A percentile compares a stretch with the other conserved stretches of the same genome.
Conservation (phyloP, 495 filamentous ascomycete species). For the Evernia prunastri region DNA sequence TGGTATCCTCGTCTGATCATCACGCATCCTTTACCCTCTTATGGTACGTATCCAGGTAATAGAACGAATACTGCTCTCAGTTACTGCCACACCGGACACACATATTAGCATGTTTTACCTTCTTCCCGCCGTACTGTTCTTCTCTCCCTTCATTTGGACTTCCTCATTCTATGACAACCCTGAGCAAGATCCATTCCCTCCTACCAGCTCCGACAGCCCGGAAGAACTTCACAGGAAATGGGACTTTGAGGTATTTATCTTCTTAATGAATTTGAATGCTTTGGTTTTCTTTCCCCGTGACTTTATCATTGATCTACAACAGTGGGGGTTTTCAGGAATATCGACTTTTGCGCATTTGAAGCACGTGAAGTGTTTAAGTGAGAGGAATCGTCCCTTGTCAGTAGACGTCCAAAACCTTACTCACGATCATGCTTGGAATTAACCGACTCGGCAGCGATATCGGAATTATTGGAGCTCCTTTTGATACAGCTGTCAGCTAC, state of each 20-base stretch:
- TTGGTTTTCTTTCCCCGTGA: not conserved
- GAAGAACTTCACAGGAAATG: constrained; percentile 48
- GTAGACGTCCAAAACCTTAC: not conserved
- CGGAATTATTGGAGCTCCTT: constrained; percentile 73
- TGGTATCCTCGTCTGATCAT: not conserved
- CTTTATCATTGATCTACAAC: constrained; percentile 6
- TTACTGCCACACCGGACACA: not conserved
- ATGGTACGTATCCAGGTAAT: not conserved
- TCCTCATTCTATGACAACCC: constrained; percentile 27
- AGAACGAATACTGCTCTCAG: not conserved
- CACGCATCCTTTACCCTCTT: not conserved
- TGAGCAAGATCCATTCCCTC: constrained; percentile 24
- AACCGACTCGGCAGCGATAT: constrained; percentile 47
- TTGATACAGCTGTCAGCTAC: constrained; percentile 78
- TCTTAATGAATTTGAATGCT: not conserved
- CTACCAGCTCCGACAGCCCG: constrained; percentile 2
- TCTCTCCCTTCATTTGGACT: constrained; percentile 1
- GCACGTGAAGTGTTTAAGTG: constrained; percentile 66
- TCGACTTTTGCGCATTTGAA: constrained; percentile 73
- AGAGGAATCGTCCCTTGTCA: constrained; percentile 51
- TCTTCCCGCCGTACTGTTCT: not conserved
- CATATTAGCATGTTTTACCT: constrained; percentile 2
- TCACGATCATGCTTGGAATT: not conserved
- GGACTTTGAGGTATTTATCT: constrained; percentile 42
- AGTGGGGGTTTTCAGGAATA: constrained; percentile 76